Base-by-base conservation (phyloP, 768 basidiomycete genomes). In the Jaapia argillacea region DNA sequence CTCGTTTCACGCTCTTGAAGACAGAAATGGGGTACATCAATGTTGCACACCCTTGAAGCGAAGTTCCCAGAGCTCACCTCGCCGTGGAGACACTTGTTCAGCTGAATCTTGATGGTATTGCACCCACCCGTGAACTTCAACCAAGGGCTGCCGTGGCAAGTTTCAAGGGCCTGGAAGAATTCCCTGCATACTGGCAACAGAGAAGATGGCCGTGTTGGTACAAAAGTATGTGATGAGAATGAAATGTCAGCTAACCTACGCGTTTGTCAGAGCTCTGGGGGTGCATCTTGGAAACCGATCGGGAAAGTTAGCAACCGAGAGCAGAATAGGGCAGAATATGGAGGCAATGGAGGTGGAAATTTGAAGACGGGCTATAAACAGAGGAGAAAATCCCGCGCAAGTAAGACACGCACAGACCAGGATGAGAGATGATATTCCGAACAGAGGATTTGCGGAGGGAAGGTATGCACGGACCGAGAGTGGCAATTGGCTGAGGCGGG, bases 121-220 rank as follows among this genome's bases (percentile, higher is more conserved):
- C 85, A 88, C 14, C 69, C 72, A 18, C 85, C 85, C 1, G 77
- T 73, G 48, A 81, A 70, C 48, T 76, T 75, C 21, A 71, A 69
- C 80, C 81, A 85, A 44, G 58, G 67, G 53, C 66, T 72, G 16
- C 65, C 56, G 54, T 88, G 85, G 54, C 85, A 88, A 38, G 70
- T 63, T 40, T 86, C 74, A 21, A 88, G 75, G 2, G 85, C 85
- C 50, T 85, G 64, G 43, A 88, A 84, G 55, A 88, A 80, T 14
- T 85, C 83, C 54, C 68, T 74, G 67, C 85, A 88, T 27, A 68
- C 85, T 87, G 38, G 28, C 28, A 33, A 10, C 10, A 33, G 28
- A 10, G 16, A 33, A 16, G 10, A 33, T 16, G 16, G 28, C 10
- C 28, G 10, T 33, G 28, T 33, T 33, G 10, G 28, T 33, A 16